phyloP scores from a whole-genome alignment of 2,329 filamentous ascomycete species.

The Calonectria multiphialidica region DNA sequence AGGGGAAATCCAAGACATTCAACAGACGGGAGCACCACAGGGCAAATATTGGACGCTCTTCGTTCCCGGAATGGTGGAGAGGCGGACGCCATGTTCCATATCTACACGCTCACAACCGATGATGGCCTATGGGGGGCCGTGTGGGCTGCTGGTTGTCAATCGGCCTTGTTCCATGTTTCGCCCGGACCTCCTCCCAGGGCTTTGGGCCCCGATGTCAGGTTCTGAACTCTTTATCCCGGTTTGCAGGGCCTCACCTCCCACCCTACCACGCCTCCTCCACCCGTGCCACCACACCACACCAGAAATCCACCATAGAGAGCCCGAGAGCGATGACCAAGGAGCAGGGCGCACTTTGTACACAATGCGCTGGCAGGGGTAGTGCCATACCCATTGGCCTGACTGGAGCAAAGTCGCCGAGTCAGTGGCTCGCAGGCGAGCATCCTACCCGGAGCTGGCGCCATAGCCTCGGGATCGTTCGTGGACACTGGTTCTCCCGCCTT shows the following conservation, averaged over 20 bases:
- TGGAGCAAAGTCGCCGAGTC: slow-evolving; percentile 15
- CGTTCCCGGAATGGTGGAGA: slow-evolving; percentile 13
- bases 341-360: slow-evolving; percentile 13
- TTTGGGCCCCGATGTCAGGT: slow-evolving; percentile 17
- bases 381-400: slow-evolving; percentile 3
- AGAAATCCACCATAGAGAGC: slow-evolving; percentile 11
- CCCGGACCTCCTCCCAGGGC: slow-evolving; percentile 10
- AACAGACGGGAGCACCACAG: not conserved
- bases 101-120: slow-evolving; percentile 13
- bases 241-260: slow-evolving; percentile 12
- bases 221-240: slow-evolving; percentile 14
- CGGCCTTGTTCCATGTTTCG: slow-evolving; percentile 13
- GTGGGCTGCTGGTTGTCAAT: not conserved
- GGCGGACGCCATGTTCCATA: slow-evolving; percentile 20
- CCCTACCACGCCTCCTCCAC: slow-evolving; percentile 13
- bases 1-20: not conserved
- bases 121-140: not conserved
- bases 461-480: slow-evolving; percentile 29
- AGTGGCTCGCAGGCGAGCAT: slow-evolving; percentile 10
- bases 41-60: not conserved
- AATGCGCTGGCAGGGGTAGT: slow-evolving; percentile 8
- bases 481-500: slow-evolving; percentile 6
- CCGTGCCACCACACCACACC: slow-evolving; percentile 16
- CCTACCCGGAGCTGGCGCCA: slow-evolving; percentile 17
- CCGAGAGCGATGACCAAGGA: not conserved